phyloP scores from a whole-genome alignment of 345 rosid species.

The Excoecaria cochinchinensis region DNA sequence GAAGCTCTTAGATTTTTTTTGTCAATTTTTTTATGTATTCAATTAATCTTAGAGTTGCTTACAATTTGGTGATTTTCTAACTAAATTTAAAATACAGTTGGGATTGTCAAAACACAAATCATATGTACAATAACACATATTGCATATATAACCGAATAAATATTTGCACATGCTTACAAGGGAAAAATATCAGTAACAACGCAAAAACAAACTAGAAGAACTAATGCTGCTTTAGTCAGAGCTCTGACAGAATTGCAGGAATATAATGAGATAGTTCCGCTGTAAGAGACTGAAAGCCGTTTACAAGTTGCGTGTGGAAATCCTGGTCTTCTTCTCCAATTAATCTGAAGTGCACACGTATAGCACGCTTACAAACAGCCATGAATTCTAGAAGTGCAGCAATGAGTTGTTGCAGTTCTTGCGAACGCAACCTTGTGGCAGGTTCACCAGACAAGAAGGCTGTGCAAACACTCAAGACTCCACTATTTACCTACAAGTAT shows the following conservation, averaged over 20 bases:
- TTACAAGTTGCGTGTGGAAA: constrained; percentile 97
- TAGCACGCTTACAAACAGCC: constrained; percentile 99
- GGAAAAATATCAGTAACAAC: neutral
- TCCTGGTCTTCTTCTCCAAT: constrained; percentile 99
- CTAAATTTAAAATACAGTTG: too few species aligned
- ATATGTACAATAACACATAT: neutral
- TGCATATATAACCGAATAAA: constrained; percentile 2
- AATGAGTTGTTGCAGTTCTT: constrained; percentile 94
- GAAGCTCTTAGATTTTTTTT: too few species aligned
- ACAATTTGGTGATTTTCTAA: too few species aligned
- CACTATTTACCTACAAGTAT: constrained; percentile 83
- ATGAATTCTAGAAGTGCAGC: constrained; percentile 97
- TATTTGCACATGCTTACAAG: constrained; percentile 1
- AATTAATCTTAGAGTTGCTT: too few species aligned
- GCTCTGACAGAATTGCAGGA: constrained; percentile 97
- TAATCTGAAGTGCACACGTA: constrained; percentile 85
- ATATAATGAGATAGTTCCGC: constrained; percentile 97
- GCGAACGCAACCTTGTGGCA: constrained; percentile 90
- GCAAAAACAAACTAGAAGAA: neutral
- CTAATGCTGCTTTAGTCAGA: constrained; percentile 33
- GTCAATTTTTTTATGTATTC: too few species aligned
- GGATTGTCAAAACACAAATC: too few species aligned
- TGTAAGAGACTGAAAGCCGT: constrained; percentile 96
- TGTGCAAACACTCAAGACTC: constrained; percentile 96
- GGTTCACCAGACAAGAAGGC: constrained; percentile 99